Base-by-base conservation (phyloP, 352 stramenopile species). In the Pythium grandisporangium region DNA sequence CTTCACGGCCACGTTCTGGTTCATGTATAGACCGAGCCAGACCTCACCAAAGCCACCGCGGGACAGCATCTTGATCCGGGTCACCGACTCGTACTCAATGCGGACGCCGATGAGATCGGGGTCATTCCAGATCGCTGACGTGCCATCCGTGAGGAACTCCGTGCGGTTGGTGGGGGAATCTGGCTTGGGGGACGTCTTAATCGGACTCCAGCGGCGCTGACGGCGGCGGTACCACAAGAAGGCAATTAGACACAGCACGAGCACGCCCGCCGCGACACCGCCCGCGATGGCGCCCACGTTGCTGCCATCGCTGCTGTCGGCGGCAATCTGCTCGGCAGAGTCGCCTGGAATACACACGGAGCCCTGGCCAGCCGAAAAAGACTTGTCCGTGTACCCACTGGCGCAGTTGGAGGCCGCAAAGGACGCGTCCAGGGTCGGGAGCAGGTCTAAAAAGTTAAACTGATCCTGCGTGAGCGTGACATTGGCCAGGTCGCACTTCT, bases 1-100 rank as follows among this genome's bases (percentile, higher is more conserved):
- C 61, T 84, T 84, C 32, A 87, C 67, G 13, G 69, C 69, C n/a
- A 87, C 69, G 37, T 72, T 76, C 32, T 78, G 63, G 33, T 71
- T 72, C 55, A 76, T 69, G 58, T 76, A 80, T 20, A 69, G 34
- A 33, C 70, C 74, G 6, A 84, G 49, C 69, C 69, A 84, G 22
- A 87, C 74, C 49, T 87, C 70, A 30, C 73, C 70, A 34, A 79
- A 86, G 0, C 67, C 70, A 51, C 73, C 70, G 37, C 72, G 70
- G 14, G 70, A 73, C n/a, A 84, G 50, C 21, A 77, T 30, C 50
- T 80, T 83, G 22, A 83, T 48, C 2, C 58, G 53, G 30, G 76
- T 55, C 23, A 87, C 55, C 27, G 83, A 61, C 7, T 48, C 50
- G 46, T 72, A 61, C 19, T 84, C 61, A 24, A 87, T 66, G 29